Conservation (phyloP, 2,329 filamentous ascomycete genomes). For the Botryotinia globosa region DNA sequence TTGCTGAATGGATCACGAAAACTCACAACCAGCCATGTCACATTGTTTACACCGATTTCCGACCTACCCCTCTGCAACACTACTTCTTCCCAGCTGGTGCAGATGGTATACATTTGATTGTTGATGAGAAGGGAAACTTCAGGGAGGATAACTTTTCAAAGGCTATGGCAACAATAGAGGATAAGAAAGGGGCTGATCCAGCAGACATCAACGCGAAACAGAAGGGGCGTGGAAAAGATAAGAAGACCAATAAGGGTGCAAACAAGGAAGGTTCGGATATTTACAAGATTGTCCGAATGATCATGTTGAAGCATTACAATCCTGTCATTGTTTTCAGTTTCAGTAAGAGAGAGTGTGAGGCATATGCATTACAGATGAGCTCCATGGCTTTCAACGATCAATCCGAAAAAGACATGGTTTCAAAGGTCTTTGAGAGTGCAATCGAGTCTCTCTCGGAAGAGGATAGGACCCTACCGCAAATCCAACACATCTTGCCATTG, state of each 20-base stretch:
- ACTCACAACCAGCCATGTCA: conserved; percentile 97
- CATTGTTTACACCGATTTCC: conserved; percentile 98
- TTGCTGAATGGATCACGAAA: conserved; percentile 98
- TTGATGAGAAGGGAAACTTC: conserved; percentile 96
- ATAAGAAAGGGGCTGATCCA: conserved; percentile 81
- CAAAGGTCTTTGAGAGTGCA: conserved; percentile 89
- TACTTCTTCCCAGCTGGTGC: conserved; percentile 95
- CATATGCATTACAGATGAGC: conserved; percentile 82
- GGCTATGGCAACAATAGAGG: conserved; percentile 86
- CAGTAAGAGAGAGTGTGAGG: conserved; percentile 95
- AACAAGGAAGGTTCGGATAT: conserved; percentile 75
- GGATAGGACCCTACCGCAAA: conserved; percentile 84
- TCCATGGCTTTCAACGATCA: conserved; percentile 92
- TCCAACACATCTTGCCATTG: conserved; percentile 83
- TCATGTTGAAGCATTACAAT: conserved; percentile 95
- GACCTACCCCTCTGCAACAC: conserved; percentile 92
- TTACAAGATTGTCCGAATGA: conserved; percentile 98
- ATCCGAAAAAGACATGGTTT: conserved; percentile 90
- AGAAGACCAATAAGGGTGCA: conserved; percentile 88
- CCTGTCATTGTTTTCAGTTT: conserved; percentile 99
- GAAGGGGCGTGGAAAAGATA: conserved; percentile 87
- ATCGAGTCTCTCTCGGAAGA: conserved; percentile 91
- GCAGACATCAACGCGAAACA: conserved; percentile 74
- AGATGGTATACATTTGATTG: conserved; percentile 88
- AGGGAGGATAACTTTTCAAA: conserved; percentile 97